phyloP scores from a whole-genome alignment of 129 eudicot species.

The Tanacetum coccineum region DNA sequence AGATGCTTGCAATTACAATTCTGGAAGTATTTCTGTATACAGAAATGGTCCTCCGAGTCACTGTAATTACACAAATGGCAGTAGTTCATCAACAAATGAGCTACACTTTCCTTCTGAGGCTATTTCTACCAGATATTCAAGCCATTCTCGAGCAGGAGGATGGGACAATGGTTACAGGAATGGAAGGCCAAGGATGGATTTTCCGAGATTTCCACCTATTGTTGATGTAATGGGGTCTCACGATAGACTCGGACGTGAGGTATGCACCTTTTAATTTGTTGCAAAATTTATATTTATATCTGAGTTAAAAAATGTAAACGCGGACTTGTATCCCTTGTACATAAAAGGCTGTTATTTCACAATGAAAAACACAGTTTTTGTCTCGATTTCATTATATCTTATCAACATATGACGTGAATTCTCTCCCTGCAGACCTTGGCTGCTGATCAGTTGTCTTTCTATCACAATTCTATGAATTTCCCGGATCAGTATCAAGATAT shows the following conservation, averaged over 20 bases:
- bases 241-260: slow-evolving; percentile 27
- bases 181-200: slow-evolving; percentile 25
- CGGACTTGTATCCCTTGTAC: too few species aligned
- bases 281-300: background rate
- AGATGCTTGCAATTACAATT: slow-evolving; percentile 18
- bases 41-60: slow-evolving; percentile 12
- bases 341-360: too few species aligned
- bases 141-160: slow-evolving; percentile 22
- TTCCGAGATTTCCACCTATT: slow-evolving; percentile 24
- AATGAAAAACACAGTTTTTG: background rate
- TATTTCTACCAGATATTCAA: slow-evolving; percentile 21
- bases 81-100: slow-evolving; percentile 12
- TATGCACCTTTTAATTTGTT: slow-evolving; percentile 8
- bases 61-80: slow-evolving; percentile 9
- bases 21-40: slow-evolving; percentile 27
- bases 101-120: slow-evolving; percentile 1
- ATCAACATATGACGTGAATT: background rate
- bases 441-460: slow-evolving; percentile 31
- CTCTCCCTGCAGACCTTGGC: slow-evolving; percentile 24
- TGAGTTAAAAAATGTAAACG: too few species aligned
- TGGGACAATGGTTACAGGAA: slow-evolving; percentile 18
- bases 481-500: slow-evolving; percentile 41
- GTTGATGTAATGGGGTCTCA: slow-evolving; percentile 15
- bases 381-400: background rate
- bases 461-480: slow-evolving; percentile 22